Conservation (phyloP, 805 yeast species). For the Starmerella potacharoeniae region DNA sequence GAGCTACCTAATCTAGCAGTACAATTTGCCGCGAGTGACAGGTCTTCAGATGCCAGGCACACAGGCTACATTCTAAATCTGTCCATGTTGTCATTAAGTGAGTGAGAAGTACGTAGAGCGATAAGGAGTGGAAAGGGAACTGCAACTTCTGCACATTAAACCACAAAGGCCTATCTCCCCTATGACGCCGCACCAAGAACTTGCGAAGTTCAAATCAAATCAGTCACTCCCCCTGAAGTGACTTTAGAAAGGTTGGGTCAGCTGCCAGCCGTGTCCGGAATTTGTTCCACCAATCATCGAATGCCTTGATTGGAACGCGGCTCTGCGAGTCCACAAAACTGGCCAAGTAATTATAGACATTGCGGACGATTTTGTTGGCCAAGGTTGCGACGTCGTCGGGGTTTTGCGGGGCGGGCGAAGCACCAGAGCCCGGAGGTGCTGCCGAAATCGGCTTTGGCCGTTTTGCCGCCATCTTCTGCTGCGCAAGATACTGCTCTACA, state of each 20-base stretch:
- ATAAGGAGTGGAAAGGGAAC: too few relatives aligned
- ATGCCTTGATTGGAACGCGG: slow-evolving; percentile 74
- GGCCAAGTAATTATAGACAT: slow-evolving; percentile 82
- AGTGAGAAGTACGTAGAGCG: too few relatives aligned
- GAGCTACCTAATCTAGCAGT: not conserved
- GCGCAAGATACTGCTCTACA: slow-evolving; percentile 47
- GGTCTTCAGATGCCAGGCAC: not conserved
- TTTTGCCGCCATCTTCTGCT: slow-evolving; percentile 8
- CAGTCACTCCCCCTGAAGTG: slow-evolving; percentile 17
- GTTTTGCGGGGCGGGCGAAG: slow-evolving; percentile 28
- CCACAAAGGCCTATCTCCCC: too few relatives aligned
- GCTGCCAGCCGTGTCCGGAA: slow-evolving; percentile 62
- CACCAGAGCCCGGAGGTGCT: slow-evolving; percentile 23
- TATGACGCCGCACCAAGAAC: too few relatives aligned
- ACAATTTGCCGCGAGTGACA: not conserved
- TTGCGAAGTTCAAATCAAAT: too few relatives aligned
- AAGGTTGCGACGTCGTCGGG: slow-evolving; percentile 40
- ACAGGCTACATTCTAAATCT: not conserved
- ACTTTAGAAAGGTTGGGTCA: slow-evolving; percentile 73
- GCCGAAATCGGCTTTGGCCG: slow-evolving; percentile 8
- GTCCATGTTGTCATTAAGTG: too few relatives aligned
- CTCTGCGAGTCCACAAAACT: slow-evolving; percentile 76
- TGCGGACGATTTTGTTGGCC: slow-evolving; percentile 79
- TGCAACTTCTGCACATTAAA: too few relatives aligned
- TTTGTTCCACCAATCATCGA: slow-evolving; percentile 90